A percentile compares a stretch with the other conserved stretches of the same genome.
These are phyloP conservation scores for Vicia sativa DNA, from an alignment of 306 rosid species.

Conservation along the genomic window DNA sequence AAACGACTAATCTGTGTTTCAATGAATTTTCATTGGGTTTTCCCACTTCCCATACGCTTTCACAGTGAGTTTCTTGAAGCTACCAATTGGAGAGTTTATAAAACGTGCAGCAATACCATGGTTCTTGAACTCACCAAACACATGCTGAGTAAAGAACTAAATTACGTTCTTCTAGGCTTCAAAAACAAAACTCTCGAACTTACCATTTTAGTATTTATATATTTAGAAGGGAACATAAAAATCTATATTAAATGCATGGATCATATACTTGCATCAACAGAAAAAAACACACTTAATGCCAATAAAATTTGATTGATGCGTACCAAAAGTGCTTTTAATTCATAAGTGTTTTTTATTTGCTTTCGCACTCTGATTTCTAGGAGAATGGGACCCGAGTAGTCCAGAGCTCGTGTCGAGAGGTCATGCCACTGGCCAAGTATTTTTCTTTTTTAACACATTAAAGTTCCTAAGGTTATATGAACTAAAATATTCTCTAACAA, in stretches of 20 bases:
- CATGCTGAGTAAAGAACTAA: constrained; percentile 27
- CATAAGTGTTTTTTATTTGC: too few species aligned
- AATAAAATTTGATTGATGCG: background rate
- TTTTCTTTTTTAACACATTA: too few species aligned
- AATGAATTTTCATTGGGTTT: background rate
- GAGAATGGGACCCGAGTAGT: too few species aligned
- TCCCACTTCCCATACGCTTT: background rate
- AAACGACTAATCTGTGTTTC: background rate
- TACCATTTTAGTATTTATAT: background rate
- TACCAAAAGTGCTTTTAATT: constrained; percentile 12
- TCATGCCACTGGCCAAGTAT: too few species aligned
- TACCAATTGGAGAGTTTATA: background rate
- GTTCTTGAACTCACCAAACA: constrained; percentile 14
- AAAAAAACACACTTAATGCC: constrained; percentile 4
- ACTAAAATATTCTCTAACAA: background rate
- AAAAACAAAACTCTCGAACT: constrained; percentile 15
- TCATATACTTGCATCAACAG: constrained; percentile 3
- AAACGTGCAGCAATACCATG: background rate
- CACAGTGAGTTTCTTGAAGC: background rate
- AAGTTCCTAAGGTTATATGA: background rate
- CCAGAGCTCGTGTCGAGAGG: too few species aligned
- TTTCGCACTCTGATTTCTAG: too few species aligned
- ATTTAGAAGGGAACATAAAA: background rate
- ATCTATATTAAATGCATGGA: constrained; percentile 25
- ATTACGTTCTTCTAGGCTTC: constrained; percentile 6